phyloP scores from a whole-genome alignment of 1,284 basidiomycete species.

The Apiotrichum gamsii region DNA sequence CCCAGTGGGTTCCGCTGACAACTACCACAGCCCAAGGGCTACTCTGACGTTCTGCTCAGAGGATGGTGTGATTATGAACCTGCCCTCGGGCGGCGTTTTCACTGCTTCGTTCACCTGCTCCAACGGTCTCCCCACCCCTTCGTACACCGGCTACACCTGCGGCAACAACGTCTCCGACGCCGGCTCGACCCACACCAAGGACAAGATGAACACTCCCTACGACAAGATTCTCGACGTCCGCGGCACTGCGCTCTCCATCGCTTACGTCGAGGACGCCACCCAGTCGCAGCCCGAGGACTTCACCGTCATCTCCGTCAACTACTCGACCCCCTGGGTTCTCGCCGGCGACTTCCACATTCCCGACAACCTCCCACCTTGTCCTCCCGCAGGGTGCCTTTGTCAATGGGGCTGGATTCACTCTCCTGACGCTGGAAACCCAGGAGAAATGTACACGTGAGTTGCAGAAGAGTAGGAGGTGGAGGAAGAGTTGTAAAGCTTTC shows the following conservation, averaged over 20 bases:
- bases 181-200: not conserved
- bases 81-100: slow-evolving; percentile 37
- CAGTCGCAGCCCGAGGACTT: slow-evolving; percentile 61
- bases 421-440: slow-evolving; percentile 26
- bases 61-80: slow-evolving; percentile 31
- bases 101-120: slow-evolving; percentile 37
- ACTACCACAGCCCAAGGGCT: not conserved
- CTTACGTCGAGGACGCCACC: slow-evolving; percentile 57
- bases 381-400: slow-evolving; percentile 60
- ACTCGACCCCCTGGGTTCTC: slow-evolving; percentile 63
- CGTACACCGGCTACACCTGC: slow-evolving; percentile 7
- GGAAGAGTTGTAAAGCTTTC: too few species aligned
- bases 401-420: slow-evolving; percentile 62
- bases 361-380: slow-evolving; percentile 61
- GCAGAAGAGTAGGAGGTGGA: too few species aligned
- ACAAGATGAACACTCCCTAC: not conserved
- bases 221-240: not conserved
- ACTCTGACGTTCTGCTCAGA: not conserved
- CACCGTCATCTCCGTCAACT: slow-evolving; percentile 64
- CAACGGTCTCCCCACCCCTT: slow-evolving; percentile 20
- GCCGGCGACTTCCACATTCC: slow-evolving; percentile 61
- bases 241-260: slow-evolving; percentile 53
- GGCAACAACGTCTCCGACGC: not conserved
- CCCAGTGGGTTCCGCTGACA: too few species aligned
- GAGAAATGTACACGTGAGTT: slow-evolving; percentile 36